phyloP scores from a whole-genome alignment of 495 filamentous ascomycete genomes.

The Halenospora varia region DNA sequence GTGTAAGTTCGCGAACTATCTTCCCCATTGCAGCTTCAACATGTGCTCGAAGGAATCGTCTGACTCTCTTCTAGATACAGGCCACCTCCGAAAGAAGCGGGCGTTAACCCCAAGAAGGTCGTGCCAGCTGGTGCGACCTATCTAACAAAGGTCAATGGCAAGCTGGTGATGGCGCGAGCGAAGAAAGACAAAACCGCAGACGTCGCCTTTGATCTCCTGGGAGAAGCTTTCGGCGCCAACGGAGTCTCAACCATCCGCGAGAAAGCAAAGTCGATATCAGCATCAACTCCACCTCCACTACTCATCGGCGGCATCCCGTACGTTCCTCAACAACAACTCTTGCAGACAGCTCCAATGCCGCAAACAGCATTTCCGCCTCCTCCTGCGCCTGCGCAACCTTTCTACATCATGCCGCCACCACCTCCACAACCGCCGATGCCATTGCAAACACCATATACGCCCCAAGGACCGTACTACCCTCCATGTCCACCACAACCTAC shows the following conservation, averaged over 20 bases:
- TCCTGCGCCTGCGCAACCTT: background rate
- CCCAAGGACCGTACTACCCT: background rate
- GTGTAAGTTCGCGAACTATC: no score
- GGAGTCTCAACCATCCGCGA: background rate
- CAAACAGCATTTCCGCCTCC: conserved; percentile 11
- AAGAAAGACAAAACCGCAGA: conserved; percentile 10
- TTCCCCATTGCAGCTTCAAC: no score
- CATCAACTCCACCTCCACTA: conserved; percentile 4
- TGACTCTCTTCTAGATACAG: background rate
- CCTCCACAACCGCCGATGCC: background rate
- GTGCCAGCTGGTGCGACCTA: conserved; percentile 21
- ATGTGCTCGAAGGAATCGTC: background rate
- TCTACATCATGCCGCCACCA: background rate
- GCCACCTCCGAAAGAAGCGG: background rate
- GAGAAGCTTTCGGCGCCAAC: conserved; percentile 15
- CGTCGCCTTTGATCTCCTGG: conserved; percentile 13
- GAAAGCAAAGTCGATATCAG: conserved; percentile 13
- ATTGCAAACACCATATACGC: background rate
- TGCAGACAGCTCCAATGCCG: conserved; percentile 11
- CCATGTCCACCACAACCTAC: background rate
- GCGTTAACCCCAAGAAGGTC: background rate
- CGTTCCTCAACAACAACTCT: conserved; percentile 2
- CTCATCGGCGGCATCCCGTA: conserved; percentile 16
- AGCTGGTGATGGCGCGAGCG: conserved; percentile 24
- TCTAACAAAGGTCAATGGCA: conserved; percentile 26